Percentiles rank a stretch among this genome's conserved stretches.
These are phyloP conservation scores for Hypholoma sublateritium DNA, from an alignment of 768 basidiomycete species.

Conservation along the genomic window DNA sequence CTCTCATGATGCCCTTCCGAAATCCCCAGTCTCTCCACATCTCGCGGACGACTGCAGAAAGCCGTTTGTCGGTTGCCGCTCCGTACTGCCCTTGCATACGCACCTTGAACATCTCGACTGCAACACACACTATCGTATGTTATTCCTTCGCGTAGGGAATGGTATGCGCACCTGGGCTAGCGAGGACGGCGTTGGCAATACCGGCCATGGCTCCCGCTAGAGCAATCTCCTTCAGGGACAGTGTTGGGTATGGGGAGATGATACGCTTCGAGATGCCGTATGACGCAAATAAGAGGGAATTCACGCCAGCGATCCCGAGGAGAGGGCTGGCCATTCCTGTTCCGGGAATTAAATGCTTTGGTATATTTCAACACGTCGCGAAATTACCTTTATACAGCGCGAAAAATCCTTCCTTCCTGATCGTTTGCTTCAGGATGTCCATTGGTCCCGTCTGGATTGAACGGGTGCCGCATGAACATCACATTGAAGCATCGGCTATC, in stretches of 20 bases:
- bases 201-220: slow-evolving; percentile 92
- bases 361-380: too few relatives aligned
- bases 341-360: background rate
- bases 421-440: slow-evolving; percentile 83
- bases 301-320: slow-evolving; percentile 92
- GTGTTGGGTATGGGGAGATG: slow-evolving; percentile 85
- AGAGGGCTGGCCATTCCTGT: slow-evolving; percentile 90
- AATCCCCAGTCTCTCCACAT: slow-evolving; percentile 92
- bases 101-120: slow-evolving; percentile 98
- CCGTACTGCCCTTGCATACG: slow-evolving; percentile 98
- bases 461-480: background rate
- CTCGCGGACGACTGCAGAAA: slow-evolving; percentile 69
- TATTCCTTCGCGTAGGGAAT: background rate
- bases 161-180: slow-evolving; percentile 72
- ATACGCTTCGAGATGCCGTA: slow-evolving; percentile 81
- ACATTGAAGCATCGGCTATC: background rate
- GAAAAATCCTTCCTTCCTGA: slow-evolving; percentile 87
- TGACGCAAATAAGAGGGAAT: slow-evolving; percentile 91
- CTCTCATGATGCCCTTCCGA: slow-evolving; percentile 88
- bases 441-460: slow-evolving; percentile 86
- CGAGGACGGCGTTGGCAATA: slow-evolving; percentile 84
- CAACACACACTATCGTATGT: background rate
- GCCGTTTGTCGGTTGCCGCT: slow-evolving; percentile 69
- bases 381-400: slow-evolving; percentile 89
- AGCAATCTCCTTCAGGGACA: slow-evolving; percentile 78